Evolutionary conservation across 2,329 filamentous ascomycete species (phyloP).

Genomic region (Anisogramma anomala): DNA sequence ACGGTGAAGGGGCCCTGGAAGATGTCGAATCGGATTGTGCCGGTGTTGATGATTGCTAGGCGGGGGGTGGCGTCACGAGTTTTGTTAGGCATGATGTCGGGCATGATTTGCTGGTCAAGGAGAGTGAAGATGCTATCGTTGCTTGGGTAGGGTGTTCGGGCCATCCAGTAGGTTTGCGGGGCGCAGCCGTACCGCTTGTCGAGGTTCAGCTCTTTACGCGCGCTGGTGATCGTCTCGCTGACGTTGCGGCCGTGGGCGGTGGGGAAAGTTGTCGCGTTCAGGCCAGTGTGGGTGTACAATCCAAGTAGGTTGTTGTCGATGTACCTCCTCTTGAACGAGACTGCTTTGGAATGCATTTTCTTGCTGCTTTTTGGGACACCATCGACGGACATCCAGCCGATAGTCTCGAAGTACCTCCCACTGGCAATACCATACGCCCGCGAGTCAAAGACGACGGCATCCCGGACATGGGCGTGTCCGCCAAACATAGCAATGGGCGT

Average conservation of each 20-base stretch:
- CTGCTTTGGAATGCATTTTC: slow-evolving; percentile 22
- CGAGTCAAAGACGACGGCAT: slow-evolving; percentile 68
- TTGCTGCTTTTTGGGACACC: slow-evolving; percentile 38
- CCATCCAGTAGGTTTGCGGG: slow-evolving; percentile 72
- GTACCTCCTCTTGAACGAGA: slow-evolving; percentile 66
- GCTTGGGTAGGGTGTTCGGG: slow-evolving; percentile 60
- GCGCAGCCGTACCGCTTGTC: slow-evolving; percentile 74
- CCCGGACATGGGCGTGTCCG: slow-evolving; percentile 80
- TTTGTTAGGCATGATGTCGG: slow-evolving; percentile 48
- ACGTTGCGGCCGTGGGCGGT: slow-evolving; percentile 66
- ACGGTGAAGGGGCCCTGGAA: slow-evolving; percentile 85
- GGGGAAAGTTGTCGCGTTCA: slow-evolving; percentile 60
- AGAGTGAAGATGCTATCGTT: slow-evolving; percentile 69
- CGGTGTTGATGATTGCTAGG: slow-evolving; percentile 75
- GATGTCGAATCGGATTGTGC: slow-evolving; percentile 87
- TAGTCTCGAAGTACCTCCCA: slow-evolving; percentile 87
- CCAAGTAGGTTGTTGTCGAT: slow-evolving; percentile 91
- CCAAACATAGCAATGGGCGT: slow-evolving; percentile 86
- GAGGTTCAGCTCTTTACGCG: slow-evolving; percentile 58
- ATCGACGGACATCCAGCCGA: slow-evolving; percentile 82
- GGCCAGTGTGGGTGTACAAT: slow-evolving; percentile 66
- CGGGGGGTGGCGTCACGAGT: slow-evolving; percentile 49
- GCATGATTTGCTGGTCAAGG: slow-evolving; percentile 66
- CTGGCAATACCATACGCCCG: slow-evolving; percentile 72
- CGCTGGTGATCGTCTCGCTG: slow-evolving; percentile 55